Evolutionary conservation across 495 filamentous ascomycete species (phyloP), one percentile per base, ranked within the genome.

Genomic region (Pseudotulostoma volvatum): DNA sequence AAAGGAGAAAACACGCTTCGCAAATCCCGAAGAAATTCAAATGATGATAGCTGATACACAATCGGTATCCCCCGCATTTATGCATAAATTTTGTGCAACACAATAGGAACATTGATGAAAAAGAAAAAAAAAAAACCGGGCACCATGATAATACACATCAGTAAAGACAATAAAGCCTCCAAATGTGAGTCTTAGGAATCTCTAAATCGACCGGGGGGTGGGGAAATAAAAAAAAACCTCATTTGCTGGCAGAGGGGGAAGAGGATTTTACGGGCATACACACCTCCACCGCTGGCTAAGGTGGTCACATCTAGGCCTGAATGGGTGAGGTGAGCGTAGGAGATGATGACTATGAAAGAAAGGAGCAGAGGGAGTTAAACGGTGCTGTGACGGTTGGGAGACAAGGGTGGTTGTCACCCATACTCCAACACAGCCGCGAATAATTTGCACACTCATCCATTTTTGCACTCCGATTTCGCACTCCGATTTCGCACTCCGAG

Each of bases 91-190:
- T 28, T 28, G 23, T 28, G 23, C 23, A 28, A 28, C 23, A 5
- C 23, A 11, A 28, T 28, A 28, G 11, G 11, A 11, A 28, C 23
- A 28, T 28, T 5, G 11, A 11, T 5, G 23, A 5, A 28, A 28
- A 28, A 5, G 5, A 5, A 28, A 11, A 28, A 11, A 5, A 33
- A 31, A n/a, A n/a, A n/a, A n/a, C n/a, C n/a, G n/a, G n/a, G n/a
- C n/a, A 46, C 40, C 14, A 33, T 46, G 37, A 39, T 45, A 37
- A 44, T 41, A 43, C 39, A 47, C 36, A 38, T 23, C 40, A 40
- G 18, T 7, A 33, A 42, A 45, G 33, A 40, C 5, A 28, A 28
- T 5, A 33, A 43, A 38, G 14, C 31, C 15, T 38, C 32, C 45
- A 37, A 36, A 34, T 18, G 34, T 43, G 47, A 23, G 33, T 44